Conservation (phyloP, 73 alveolate species). For the Paramecium sexaurelia region DNA sequence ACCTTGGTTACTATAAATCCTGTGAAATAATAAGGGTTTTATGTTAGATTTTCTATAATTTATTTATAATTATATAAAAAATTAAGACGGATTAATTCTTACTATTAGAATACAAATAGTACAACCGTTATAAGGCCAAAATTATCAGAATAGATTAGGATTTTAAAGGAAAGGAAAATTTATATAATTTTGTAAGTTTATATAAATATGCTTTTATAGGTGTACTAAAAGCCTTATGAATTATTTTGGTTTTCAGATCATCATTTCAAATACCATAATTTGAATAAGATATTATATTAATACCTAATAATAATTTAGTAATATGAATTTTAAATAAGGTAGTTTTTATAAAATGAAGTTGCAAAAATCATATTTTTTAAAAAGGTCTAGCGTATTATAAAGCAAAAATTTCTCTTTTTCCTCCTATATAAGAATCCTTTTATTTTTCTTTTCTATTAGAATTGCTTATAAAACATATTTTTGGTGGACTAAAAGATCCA, state of each 20-base stretch:
- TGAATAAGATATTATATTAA: too few relatives aligned
- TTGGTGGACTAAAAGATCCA: neutral
- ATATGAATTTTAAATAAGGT: too few relatives aligned
- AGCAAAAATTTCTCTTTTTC: neutral
- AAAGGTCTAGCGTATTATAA: neutral
- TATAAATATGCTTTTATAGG: too few relatives aligned
- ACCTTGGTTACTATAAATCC: slow-evolving; percentile 49
- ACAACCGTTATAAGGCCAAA: too few relatives aligned
- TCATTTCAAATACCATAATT: neutral
- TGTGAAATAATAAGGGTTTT: slow-evolving; percentile 62
- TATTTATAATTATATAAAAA: too few relatives aligned
- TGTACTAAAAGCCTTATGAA: too few relatives aligned
- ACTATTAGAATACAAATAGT: neutral
- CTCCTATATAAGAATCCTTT: neutral
- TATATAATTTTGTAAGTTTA: too few relatives aligned
- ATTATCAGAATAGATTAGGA: too few relatives aligned
- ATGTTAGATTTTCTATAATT: neutral
- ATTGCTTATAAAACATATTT: neutral
- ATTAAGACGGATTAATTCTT: neutral
- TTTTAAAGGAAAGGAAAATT: too few relatives aligned
- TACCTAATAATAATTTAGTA: too few relatives aligned
- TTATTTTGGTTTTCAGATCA: too few relatives aligned
- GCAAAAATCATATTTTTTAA: neutral
- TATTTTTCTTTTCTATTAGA: neutral
- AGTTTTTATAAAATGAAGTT: too few relatives aligned